phyloP scores from a whole-genome alignment of 192 early-diverging fungal genomes.

The Physocladia obscura region DNA sequence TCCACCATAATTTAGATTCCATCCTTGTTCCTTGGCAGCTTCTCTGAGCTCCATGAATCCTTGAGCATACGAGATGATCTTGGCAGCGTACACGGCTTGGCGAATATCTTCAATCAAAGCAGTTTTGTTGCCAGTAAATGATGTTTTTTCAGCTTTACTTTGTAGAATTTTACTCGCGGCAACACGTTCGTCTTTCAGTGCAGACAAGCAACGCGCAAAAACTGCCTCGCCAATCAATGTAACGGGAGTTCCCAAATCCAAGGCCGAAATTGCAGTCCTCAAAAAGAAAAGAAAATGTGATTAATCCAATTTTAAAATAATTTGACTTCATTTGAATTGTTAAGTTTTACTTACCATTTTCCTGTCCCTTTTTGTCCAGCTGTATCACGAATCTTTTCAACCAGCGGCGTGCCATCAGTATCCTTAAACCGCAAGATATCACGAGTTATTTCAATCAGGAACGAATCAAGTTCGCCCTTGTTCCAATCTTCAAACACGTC shows the following conservation, averaged over 20 bases:
- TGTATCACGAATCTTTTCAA: slow-evolving; percentile 93
- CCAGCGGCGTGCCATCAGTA: slow-evolving; percentile 77
- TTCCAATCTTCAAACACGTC: slow-evolving; percentile 92
- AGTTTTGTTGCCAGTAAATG: slow-evolving; percentile 85
- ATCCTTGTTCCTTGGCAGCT: slow-evolving; percentile 84
- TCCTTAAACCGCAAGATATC: slow-evolving; percentile 94
- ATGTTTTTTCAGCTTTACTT: slow-evolving; percentile 76
- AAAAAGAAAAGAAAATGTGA: slow-evolving; percentile 34
- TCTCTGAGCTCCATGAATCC: slow-evolving; percentile 98
- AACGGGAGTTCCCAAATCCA: slow-evolving; percentile 93
- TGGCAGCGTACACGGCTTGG: slow-evolving; percentile 92
- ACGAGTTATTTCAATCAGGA: slow-evolving; percentile 93
- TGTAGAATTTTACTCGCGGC: slow-evolving; percentile 80
- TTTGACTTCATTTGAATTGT: too few species aligned
- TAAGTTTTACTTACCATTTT: slow-evolving; percentile 20
- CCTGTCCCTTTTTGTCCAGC: slow-evolving; percentile 70
- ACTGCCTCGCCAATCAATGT: slow-evolving; percentile 98
- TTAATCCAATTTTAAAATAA: slow-evolving; percentile 2
- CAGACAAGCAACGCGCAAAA: slow-evolving; percentile 92
- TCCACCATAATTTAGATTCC: slow-evolving; percentile 95
- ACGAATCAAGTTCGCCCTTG: slow-evolving; percentile 94
- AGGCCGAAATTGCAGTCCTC: slow-evolving; percentile 96
- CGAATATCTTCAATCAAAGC: slow-evolving; percentile 84
- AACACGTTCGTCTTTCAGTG: slow-evolving; percentile 93
- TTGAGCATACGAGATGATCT: slow-evolving; percentile 98